A percentile compares a stretch with the other conserved stretches of the same genome.
phyloP scores from a whole-genome alignment of 768 basidiomycete genomes.

The Auricularia cornea region DNA sequence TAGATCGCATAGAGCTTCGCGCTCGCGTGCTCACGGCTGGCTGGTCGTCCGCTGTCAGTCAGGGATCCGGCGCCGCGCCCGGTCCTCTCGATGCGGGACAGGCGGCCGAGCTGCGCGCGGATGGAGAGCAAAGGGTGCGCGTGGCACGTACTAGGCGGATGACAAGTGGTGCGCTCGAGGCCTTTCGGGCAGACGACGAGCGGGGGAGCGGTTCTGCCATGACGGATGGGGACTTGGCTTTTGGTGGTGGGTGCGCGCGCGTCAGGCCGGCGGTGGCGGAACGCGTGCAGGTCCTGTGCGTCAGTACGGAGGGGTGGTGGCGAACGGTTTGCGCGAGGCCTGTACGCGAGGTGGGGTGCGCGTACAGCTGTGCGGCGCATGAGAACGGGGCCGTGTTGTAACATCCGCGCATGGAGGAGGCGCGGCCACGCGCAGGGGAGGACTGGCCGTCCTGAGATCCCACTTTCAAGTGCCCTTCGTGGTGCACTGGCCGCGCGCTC shows the following conservation, averaged over 20 bases:
- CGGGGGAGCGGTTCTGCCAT: not conserved
- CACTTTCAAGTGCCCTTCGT: not conserved
- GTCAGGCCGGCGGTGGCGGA: not conserved
- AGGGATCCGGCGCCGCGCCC: not conserved
- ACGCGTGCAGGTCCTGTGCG: not conserved
- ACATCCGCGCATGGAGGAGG: not conserved
- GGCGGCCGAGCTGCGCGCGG: not conserved
- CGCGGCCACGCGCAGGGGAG: not conserved
- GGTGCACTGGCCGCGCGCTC: not conserved
- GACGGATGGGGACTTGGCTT: not conserved
- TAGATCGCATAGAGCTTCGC: not conserved
- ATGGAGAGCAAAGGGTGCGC: not conserved
- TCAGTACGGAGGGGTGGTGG: not conserved
- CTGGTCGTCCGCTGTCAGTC: not conserved
- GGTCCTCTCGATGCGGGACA: not conserved
- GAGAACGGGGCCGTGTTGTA: not conserved
- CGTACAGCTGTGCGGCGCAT: not conserved
- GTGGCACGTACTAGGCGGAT: not conserved
- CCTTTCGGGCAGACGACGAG: not conserved
- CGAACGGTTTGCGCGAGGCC: not conserved
- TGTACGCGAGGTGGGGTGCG: not conserved
- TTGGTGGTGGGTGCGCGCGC: too few relatives aligned
- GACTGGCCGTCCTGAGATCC: not conserved
- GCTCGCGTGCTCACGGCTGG: not conserved
- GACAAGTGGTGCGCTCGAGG: too few relatives aligned